Base-by-base conservation (phyloP, 176 grass and related monocot genomes). In the sorghum (Sorghum bicolor) region DNA sequence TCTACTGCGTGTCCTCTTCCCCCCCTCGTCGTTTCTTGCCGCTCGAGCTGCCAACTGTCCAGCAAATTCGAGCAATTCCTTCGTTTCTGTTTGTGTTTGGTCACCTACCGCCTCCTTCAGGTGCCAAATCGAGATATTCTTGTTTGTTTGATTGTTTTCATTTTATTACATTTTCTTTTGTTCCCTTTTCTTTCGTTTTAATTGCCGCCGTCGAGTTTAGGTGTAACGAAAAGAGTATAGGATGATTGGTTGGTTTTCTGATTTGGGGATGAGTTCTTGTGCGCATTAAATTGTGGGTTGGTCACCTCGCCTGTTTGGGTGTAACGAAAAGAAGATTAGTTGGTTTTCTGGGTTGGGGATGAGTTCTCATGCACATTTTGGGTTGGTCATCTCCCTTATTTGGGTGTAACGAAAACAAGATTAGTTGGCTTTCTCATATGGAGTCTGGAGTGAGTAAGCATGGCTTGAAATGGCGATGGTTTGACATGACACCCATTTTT, bases 171-270 rank as follows among this genome's bases (percentile, higher is more conserved):
- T 50, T 55, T n/a, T 1, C 2, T 9, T 29, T n/a, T 2, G 2
- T 25, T 26, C 2, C 16, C 2, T 13, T 11, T 4, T 0, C 1
- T 6, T 10, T 19, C 14, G 34, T 6, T 14, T 19, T 13, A 39
- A 17, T 28, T 62, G 36, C 45, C 14, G 19, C 15, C 6, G 55
- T 32, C 15, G 67, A 41, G 50, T 43, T 72, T 82, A 61, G 80
- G 67, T 82, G 67, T 72, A 82, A 44, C 68, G 36, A 11, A 70
- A 82, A 82, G 80, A 45, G 13, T 0, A 47, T n/a, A n/a, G n/a
- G 44, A 14, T 0, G n/a, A 30, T 82, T 61, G 20, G 79, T 39
- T 81, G 17, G 63, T 5, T 72, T 72, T 43, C 47, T 41, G 67
- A 20, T 41, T 72, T 71, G 32, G 67, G 34, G 34, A 34, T 26